Evolutionary conservation across 1,139 yeast genomes (phyloP), one percentile per base, ranked within the genome.

Genomic region (Lodderomyces beijingensis): DNA sequence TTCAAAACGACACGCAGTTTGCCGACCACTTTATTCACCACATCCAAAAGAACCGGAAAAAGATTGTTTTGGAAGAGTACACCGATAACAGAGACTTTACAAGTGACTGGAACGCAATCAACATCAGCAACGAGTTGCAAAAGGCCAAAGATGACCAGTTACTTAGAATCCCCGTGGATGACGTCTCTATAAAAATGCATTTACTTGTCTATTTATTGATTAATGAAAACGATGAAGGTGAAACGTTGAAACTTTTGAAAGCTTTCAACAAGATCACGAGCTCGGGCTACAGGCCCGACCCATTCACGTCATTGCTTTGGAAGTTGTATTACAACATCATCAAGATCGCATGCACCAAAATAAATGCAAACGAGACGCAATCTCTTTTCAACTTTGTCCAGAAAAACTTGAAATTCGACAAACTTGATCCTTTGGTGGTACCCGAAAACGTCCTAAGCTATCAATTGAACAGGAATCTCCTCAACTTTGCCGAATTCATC

Each of bases 41-140:
- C 16, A 40, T 42, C 28, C 40, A 34, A 25, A 42, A 43, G 6
- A 38, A 42, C 19, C 35, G 37, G 12, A 30, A 38, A 6, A 28
- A 42, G 13, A 39, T 42, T 10, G 22, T 27, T 14, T 40, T 43
- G 12, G 35, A 43, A 12, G 39, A 40, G 1, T 43, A 47, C 6
- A 42, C 43, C 5, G 80, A 77, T 45, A 75, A 77, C 43, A 56
- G 81, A 42, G 83, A 77, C 45, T 47, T 51, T 27, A 53, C 49
- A 6, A 62, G 66, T 2, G 60, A 69, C 23, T 74, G 77, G 76
- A 67, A 16, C 24, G 21, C 22, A 17, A 13, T 28, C 69, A 35
- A 55, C 19, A 19, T 27, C 10, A 27, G 12, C 16, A 18, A 12
- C 4, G 23, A 23, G 8, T 16, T 28, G 25, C 17, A 27, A 17